Base-by-base conservation (phyloP, 108 stramenopile species). In the Fistulifera pelliculosa region DNA sequence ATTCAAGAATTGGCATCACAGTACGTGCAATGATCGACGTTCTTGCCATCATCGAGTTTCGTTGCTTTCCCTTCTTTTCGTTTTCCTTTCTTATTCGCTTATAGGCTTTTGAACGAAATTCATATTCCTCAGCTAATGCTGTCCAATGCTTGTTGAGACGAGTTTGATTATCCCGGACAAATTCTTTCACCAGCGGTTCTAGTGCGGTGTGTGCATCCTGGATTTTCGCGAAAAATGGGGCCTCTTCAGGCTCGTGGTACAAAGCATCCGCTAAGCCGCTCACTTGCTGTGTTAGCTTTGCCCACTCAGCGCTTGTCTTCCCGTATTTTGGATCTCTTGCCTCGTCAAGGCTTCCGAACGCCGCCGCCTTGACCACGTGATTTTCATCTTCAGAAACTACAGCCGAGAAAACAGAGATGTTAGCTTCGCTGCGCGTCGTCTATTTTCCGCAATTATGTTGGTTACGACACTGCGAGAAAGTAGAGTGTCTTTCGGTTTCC, bases 61-160 rank as follows among this genome's bases (percentile, higher is more conserved):
- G 27, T 14, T 22, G 56, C 21, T 52, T 65, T 60, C 43, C 58
- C 52, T 53, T 63, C 27, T 31, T 74, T 64, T 61, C 65, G 25
- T 74, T 69, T 11, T n/a, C 48, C 62, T 74, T 31, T 50, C 38
- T 41, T 63, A 59, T 18, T 63, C 61, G 16, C 61, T 76, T 27
- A 57, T 79, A 84, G 0, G 75, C 53, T 28, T 71, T 41, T 41
- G 74, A 70, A 38, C 86, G 49, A 12, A 75, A 72, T 16, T 77
- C 81, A 58, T 85, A 92, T 52, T 92, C 85, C 28, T 68, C 70
- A 0, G 83, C 85, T 5, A 92, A 71, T 26, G 68, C 73, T 16
- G 39, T 56, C 80, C 85, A 85, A 15, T 83, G 58, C 25, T 68
- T 40, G 11, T 66, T 56, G 0, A 87, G 71, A 27, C 71, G 76